Evolutionary conservation across 2,329 filamentous ascomycete species (phyloP), one percentile per base, ranked within the genome.

Genomic region (Tolypocladium sp.): DNA sequence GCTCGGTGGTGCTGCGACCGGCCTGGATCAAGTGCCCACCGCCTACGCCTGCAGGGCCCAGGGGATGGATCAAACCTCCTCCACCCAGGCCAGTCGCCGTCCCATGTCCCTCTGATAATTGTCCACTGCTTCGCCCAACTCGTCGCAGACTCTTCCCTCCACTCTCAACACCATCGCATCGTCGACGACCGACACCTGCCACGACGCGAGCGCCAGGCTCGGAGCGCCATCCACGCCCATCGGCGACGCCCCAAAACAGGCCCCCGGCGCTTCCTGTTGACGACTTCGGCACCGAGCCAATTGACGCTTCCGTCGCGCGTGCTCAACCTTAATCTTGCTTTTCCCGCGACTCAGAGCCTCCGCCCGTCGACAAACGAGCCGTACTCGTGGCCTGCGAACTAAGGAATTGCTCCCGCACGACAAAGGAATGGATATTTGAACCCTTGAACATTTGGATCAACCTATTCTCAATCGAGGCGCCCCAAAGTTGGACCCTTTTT

Each of bases 271-370:
- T 13, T 40, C 53, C 35, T 7, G 54, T n/a, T 5, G 35, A 30
- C 54, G 54, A 42, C 27, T 41, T 37, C 9, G 35, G 4, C 38
- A 3, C 15, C 54, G n/a, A 13, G 27, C 40, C 54, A 42, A 56
- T 56, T 56, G 54, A 56, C 54, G 35, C 40, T 30, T 41, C 15
- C 54, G 54, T 41, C 37, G 54, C 54, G 38, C 54, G 54, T 56
- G 38, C 54, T 56, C 54, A 42, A 56, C 54, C 38, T 42, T 56
- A n/a, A 56, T 40, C 54, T 42, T 56, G 54, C 54, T 33, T 33
- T 56, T 35, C 17, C 30, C 49, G 22, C 49, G 30, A 22, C 49
- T 30, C 49, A n/a, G 17, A 13, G 49, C 49, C 49, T 33, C 49
- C 17, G 30, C 2, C 49, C 20, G 17, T 52, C 30, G 30, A 52